These are phyloP conservation scores for Obelidium mucronatum DNA, from an alignment of 192 early-diverging fungal species.

Conservation along the genomic window DNA sequence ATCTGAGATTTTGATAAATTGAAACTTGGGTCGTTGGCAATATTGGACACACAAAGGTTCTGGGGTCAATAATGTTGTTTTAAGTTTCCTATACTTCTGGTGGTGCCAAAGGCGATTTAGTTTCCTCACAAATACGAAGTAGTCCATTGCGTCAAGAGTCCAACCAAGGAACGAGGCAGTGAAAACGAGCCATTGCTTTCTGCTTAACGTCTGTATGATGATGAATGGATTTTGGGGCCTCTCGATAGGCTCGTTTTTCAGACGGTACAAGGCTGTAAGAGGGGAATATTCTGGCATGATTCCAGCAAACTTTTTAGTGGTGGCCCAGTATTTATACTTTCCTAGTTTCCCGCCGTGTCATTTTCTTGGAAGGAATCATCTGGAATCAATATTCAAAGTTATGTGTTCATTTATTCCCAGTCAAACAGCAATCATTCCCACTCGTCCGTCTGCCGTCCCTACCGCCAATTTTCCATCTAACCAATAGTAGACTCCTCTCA, in stretches of 20 bases:
- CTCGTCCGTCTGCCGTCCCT: no score
- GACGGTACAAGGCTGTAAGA: neutral
- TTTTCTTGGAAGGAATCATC: no score
- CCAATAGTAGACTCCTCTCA: no score
- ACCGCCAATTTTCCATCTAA: no score
- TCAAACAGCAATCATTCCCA: no score
- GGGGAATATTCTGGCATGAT: slow-evolving; percentile 9
- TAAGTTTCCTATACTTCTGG: no score
- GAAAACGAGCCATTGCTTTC: slow-evolving; percentile 12
- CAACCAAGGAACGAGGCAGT: slow-evolving; percentile 69
- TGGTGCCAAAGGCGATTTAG: slow-evolving; percentile 50
- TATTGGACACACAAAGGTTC: neutral
- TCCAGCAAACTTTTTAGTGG: no score
- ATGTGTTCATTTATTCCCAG: no score
- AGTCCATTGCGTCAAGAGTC: slow-evolving; percentile 77
- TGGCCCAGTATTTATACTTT: no score
- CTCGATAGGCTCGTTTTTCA: slow-evolving; percentile 26
- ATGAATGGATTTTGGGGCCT: slow-evolving; percentile 32
- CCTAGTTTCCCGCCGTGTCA: no score
- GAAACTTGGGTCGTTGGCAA: slow-evolving; percentile 59
- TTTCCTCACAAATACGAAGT: slow-evolving; percentile 67
- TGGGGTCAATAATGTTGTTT: neutral
- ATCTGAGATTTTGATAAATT: slow-evolving; percentile 60
- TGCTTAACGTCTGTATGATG: neutral
- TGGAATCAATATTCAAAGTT: no score